Percentiles rank a stretch among this genome's conserved stretches.
These are phyloP conservation scores for Plasmodium berghei DNA, from an alignment of 169 alveolate species.

Conservation along the genomic window DNA sequence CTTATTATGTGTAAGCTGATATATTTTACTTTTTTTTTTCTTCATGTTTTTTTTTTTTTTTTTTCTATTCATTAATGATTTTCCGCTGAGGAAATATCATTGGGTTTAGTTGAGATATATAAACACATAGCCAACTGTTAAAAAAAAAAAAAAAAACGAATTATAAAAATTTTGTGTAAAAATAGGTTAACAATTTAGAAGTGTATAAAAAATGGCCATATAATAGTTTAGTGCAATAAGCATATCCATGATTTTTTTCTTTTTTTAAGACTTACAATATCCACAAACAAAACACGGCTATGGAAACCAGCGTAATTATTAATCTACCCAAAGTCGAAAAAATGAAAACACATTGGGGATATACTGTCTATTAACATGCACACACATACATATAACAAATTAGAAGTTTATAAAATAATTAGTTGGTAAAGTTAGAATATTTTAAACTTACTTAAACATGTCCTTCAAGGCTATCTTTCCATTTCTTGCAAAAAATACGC, in stretches of 20 bases:
- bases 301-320: conserved; percentile 55
- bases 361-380: too few relatives aligned
- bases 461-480: conserved; percentile 39
- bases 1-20: too few relatives aligned
- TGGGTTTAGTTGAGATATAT: conserved; percentile 67
- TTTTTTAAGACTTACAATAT: conserved; percentile 33
- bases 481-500: conserved; percentile 62
- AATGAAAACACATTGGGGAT: not conserved
- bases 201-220: not conserved
- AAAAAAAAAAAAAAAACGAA: not conserved
- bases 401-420: too few relatives aligned
- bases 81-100: conserved; percentile 54
- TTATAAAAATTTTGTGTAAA: not conserved
- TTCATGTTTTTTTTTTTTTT: too few relatives aligned
- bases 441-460: conserved; percentile 38
- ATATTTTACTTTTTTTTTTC: too few relatives aligned
- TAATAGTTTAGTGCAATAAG: not conserved
- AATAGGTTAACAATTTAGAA: not conserved
- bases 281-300: conserved; percentile 74
- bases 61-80: conserved; percentile 13
- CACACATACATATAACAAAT: too few relatives aligned
- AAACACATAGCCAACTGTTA: conserved; percentile 70
- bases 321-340: conserved; percentile 12
- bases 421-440: not conserved
- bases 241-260: not conserved